phyloP scores from a whole-genome alignment of 2,329 filamentous ascomycete species.

The Fusarium globosum region DNA sequence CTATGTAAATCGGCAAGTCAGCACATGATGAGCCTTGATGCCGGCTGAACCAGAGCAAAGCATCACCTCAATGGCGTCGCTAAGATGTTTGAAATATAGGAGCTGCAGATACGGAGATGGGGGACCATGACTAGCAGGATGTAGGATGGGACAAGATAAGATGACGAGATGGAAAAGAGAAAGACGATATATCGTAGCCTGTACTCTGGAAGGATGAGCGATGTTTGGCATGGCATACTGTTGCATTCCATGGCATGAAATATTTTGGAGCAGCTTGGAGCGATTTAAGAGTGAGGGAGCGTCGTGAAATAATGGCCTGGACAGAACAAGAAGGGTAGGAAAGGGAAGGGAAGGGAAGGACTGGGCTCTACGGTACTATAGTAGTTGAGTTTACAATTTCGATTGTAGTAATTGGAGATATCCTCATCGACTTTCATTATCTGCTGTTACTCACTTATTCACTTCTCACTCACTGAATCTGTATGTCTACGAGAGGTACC shows the following conservation, averaged over 20 bases:
- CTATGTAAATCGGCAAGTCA: constrained; percentile 11
- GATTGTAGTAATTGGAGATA: constrained; percentile 14
- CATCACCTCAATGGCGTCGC: neutral
- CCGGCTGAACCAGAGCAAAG: constrained; percentile 9
- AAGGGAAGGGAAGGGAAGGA: constrained; percentile 1
- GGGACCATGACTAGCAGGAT: constrained; percentile 13
- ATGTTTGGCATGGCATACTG: constrained; percentile 23
- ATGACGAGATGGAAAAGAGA: constrained; percentile 28
- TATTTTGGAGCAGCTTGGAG: constrained; percentile 14
- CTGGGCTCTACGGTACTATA: constrained; percentile 6
- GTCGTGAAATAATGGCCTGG: constrained; percentile 22
- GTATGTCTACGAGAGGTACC: neutral
- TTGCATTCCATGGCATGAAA: constrained; percentile 7
- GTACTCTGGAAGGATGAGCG: constrained; percentile 46
- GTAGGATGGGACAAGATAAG: constrained; percentile 18
- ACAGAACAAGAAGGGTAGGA: neutral
- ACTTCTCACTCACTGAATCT: neutral
- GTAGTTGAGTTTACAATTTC: constrained; percentile 9
- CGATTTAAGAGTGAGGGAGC: constrained; percentile 5
- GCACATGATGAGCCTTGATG: neutral
- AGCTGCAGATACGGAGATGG: constrained; percentile 8
- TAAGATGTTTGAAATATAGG: constrained; percentile 6
- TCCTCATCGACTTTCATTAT: neutral
- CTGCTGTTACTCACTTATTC: neutral
- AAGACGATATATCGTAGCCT: constrained; percentile 35